phyloP scores from a whole-genome alignment of 2,329 filamentous ascomycete genomes.

The Colletotrichum gloeosporioides region DNA sequence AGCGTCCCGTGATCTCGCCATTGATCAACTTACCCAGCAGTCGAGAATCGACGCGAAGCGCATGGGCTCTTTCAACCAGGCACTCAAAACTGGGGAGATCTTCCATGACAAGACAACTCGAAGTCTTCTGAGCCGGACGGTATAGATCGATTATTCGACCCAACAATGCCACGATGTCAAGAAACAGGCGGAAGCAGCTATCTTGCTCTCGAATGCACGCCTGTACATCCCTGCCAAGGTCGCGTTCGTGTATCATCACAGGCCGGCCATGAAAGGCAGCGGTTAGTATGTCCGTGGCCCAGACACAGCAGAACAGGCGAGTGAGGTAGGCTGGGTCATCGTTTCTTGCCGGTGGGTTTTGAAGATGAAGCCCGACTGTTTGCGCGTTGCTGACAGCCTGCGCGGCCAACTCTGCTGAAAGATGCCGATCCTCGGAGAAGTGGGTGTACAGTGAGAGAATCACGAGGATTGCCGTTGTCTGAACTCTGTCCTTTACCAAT shows the following conservation, averaged over 20 bases:
- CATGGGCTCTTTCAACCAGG: conserved; percentile 5
- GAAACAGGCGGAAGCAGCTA: conserved; percentile 26
- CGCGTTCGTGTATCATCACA: conserved; percentile 26
- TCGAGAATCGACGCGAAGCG: conserved; percentile 22
- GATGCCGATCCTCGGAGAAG: conserved; percentile 19
- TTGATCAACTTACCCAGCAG: conserved; percentile 18
- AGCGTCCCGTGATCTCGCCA: background rate
- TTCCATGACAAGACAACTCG: conserved; percentile 13
- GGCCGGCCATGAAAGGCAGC: conserved; percentile 28
- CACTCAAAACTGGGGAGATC: conserved; percentile 1
- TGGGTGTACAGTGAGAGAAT: conserved; percentile 30
- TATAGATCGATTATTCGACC: conserved; percentile 27
- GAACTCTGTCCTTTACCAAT: conserved; percentile 14
- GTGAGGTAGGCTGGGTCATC: conserved; percentile 17
- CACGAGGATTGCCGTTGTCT: conserved; percentile 35
- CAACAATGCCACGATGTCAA: conserved; percentile 25
- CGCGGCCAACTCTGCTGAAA: conserved; percentile 22
- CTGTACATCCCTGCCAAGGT: conserved; percentile 25
- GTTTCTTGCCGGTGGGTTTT: conserved; percentile 26
- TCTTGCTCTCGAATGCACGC: conserved; percentile 25
- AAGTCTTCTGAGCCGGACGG: conserved; percentile 19
- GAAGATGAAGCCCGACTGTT: conserved; percentile 27
- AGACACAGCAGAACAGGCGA: conserved; percentile 28
- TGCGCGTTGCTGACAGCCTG: conserved; percentile 28
- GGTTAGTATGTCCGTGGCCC: conserved; percentile 27